These are phyloP conservation scores for Taphrina confusa DNA, from an alignment of 1,139 yeast species.

Conservation along the genomic window DNA sequence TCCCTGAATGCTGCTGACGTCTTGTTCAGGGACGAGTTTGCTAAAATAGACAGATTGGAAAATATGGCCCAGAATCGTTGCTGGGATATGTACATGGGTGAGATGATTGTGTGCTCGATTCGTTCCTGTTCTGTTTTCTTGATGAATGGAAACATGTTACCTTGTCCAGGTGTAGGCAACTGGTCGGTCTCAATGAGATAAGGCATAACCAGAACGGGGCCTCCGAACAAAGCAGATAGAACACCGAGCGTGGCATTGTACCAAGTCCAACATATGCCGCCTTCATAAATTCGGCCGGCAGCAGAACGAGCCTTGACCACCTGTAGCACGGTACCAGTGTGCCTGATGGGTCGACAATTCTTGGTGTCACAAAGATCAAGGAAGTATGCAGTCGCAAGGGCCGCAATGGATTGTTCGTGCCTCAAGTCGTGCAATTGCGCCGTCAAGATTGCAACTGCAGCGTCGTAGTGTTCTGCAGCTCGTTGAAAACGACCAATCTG, in stretches of 20 bases:
- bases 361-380: conserved; percentile 17
- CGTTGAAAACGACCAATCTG: conserved; percentile 2
- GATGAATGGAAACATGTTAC: conserved; percentile 32
- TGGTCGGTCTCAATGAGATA: conserved; percentile 30
- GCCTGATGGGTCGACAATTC: conserved; percentile 14
- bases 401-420: conserved; percentile 22
- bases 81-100: conserved; percentile 23
- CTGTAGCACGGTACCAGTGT: conserved; percentile 8
- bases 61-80: not conserved
- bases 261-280: conserved; percentile 30
- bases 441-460: conserved; percentile 1
- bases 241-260: conserved; percentile 23
- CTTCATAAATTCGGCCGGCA: conserved; percentile 28
- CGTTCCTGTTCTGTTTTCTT: conserved; percentile 33
- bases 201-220: conserved; percentile 21
- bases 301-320: conserved; percentile 32
- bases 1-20: not conserved
- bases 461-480: conserved; percentile 19
- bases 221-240: conserved; percentile 25
- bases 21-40: conserved; percentile 4
- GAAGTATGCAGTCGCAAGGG: conserved; percentile 29
- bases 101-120: conserved; percentile 28
- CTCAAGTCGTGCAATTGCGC: conserved; percentile 15
- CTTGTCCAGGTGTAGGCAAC: conserved; percentile 32
- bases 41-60: conserved; percentile 15